phyloP scores from a whole-genome alignment of 2,329 filamentous ascomycete genomes.

The Fusarium tjaetaba region DNA sequence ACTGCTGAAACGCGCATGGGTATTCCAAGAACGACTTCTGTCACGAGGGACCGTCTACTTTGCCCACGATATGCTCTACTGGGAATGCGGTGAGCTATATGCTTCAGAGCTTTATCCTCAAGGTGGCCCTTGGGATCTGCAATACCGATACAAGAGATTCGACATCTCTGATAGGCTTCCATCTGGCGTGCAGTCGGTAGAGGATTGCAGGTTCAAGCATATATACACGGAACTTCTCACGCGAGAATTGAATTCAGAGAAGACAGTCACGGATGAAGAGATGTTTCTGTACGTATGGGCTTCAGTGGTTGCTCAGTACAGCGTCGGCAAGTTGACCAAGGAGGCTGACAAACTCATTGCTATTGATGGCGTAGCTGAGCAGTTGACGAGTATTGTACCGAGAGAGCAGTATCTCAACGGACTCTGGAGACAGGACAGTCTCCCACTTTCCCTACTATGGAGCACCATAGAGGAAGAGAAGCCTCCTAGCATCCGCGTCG shows the following conservation, averaged over 20 bases:
- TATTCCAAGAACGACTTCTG: slow-evolving; percentile 1
- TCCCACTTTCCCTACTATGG: neutral
- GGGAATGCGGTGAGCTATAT: slow-evolving; percentile 1
- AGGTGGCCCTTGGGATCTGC: neutral
- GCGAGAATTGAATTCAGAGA: neutral
- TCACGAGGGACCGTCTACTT: neutral
- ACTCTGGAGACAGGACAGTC: neutral
- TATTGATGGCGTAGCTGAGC: neutral
- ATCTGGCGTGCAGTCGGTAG: neutral
- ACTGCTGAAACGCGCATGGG: neutral
- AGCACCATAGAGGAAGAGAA: neutral
- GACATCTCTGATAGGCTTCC: neutral
- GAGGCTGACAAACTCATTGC: neutral
- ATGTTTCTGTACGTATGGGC: slow-evolving; percentile 12
- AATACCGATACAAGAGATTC: neutral
- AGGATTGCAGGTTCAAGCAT: slow-evolving; percentile 3
- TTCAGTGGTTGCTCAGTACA: slow-evolving; percentile 5
- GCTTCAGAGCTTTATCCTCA: neutral
- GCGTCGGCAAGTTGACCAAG: neutral
- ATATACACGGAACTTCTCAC: neutral
- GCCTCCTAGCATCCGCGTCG: neutral
- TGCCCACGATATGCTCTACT: neutral
- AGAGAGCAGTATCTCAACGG: neutral
- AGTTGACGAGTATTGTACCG: neutral
- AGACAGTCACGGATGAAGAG: neutral